Conservation (phyloP, 1,139 yeast species). For the Candida tropicalis region DNA sequence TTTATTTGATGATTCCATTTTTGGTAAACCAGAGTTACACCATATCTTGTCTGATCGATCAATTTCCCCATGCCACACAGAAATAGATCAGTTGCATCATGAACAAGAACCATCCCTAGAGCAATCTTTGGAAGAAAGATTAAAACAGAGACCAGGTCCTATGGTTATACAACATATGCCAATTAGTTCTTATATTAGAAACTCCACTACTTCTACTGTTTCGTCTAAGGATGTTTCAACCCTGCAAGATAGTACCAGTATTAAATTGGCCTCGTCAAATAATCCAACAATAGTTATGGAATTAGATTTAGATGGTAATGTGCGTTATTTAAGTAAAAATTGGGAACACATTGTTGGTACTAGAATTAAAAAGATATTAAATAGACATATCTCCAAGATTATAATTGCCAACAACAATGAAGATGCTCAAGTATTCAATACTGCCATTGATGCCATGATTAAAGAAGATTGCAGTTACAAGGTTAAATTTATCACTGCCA, state of each 20-base stretch:
- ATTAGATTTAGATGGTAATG: conserved; percentile 74
- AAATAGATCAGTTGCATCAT: conserved; percentile 6
- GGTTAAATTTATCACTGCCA: conserved; percentile 68
- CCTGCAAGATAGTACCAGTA: conserved; percentile 51
- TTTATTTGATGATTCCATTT: not conserved
- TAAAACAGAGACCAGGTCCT: conserved; percentile 8
- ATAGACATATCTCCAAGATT: conserved; percentile 62
- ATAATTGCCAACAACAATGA: conserved; percentile 64
- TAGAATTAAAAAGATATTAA: conserved; percentile 52
- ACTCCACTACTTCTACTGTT: not conserved
- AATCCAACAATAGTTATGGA: conserved; percentile 88
- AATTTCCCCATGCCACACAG: conserved; percentile 23
- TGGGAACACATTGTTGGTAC: conserved; percentile 84
- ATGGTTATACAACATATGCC: conserved; percentile 7
- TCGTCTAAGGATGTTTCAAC: not conserved
- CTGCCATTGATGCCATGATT: conserved; percentile 73
- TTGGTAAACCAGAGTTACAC: conserved; percentile 1
- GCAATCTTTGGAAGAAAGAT: conserved; percentile 2
- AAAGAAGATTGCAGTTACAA: conserved; percentile 76
- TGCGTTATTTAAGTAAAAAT: conserved; percentile 71
- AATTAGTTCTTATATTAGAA: not conserved
- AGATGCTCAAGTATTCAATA: conserved; percentile 68
- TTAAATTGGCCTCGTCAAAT: conserved; percentile 59
- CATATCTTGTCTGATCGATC: conserved; percentile 18
- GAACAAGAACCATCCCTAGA: conserved; percentile 5